Percentiles rank a stretch among this genome's conserved stretches.
Conservation (phyloP, 306 rosid genomes). For the Rubus parviflorus region DNA sequence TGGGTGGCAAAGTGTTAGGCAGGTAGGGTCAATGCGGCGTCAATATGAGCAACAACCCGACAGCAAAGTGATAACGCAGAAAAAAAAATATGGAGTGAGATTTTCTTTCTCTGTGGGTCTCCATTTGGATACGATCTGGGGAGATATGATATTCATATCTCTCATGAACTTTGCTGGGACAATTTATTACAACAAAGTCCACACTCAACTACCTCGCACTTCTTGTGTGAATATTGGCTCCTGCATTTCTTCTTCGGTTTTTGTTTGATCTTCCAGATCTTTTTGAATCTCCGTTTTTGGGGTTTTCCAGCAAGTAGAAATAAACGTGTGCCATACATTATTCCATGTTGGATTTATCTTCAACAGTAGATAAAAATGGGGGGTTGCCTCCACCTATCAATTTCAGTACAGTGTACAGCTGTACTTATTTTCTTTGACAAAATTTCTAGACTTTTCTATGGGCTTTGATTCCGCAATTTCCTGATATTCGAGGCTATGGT, state of each 20-base stretch:
- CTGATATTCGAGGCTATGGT: background rate
- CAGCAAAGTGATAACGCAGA: background rate
- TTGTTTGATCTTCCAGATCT: background rate
- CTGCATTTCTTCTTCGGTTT: background rate
- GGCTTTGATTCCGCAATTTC: background rate
- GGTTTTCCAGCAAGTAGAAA: background rate
- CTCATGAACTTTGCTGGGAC: conserved; percentile 24
- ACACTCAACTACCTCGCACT: conserved; percentile 10
- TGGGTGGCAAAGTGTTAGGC: conserved; percentile 23
- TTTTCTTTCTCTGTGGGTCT: background rate
- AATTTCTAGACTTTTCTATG: background rate
- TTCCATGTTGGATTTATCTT: background rate
- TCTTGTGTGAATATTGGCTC: background rate
- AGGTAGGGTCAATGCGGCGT: conserved; percentile 20
- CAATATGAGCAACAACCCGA: conserved; percentile 21
- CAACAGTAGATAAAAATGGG: background rate
- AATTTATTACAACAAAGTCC: background rate
- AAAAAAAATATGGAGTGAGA: conserved; percentile 6
- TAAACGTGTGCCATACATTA: background rate
- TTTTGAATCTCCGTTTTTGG: background rate
- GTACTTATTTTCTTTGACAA: background rate
- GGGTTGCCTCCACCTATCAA: too few species aligned
- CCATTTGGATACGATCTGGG: conserved; percentile 1
- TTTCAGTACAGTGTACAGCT: background rate
- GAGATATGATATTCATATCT: conserved; percentile 20